Evolutionary conservation across 2,329 filamentous ascomycete species (phyloP), one percentile per base, ranked within the genome.

Genomic region (Rachicladosporium sp.): DNA sequence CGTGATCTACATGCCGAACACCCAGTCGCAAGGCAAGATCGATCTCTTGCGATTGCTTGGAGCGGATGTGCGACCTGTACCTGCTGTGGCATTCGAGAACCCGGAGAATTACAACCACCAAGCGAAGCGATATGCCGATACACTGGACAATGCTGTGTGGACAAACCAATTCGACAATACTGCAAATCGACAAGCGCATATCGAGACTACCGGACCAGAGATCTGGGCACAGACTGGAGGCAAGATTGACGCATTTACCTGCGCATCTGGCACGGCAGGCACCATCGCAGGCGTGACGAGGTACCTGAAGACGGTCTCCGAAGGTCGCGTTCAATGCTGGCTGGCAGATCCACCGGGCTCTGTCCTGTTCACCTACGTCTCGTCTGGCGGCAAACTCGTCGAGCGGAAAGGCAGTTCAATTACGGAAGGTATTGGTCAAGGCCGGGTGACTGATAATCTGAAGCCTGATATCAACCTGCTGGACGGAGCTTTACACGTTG

Each of bases 1-100:
- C 37, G 88, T 96, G 58, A 98, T 98, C 60, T 98, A 96, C 76
- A 96, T 98, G 91, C 91, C 91, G 54, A 83, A 98, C 70, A 96
- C 89, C 36, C 91, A 96, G 67, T 93, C 88, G 12, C 89, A 94
- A 66, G 91, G 88, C 60, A 98, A 98, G 71, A 84, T 98, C 58
- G 91, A 96, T 62, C 73, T 98, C 38, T 70, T 98, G 48, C 75
- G 89, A 6, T 70, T 96, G 29, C 74, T 98, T 8, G 91, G 91
- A 48, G 91, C 91, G 19, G 88, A 96, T 63, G 91, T 98, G 29
- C 83, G 93, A 65, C 88, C 91, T 12, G 91, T 98, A 0, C 91
- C 91, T 10, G 91, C 89, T 6, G 91, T 96, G 10, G 81, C 91
- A 3, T 96, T 93, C 56, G 88, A 96, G 47, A 85, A 96, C 67